Evolutionary conservation across 768 basidiomycete genomes (phyloP).

Genomic region (Boletus barrowsii): DNA sequence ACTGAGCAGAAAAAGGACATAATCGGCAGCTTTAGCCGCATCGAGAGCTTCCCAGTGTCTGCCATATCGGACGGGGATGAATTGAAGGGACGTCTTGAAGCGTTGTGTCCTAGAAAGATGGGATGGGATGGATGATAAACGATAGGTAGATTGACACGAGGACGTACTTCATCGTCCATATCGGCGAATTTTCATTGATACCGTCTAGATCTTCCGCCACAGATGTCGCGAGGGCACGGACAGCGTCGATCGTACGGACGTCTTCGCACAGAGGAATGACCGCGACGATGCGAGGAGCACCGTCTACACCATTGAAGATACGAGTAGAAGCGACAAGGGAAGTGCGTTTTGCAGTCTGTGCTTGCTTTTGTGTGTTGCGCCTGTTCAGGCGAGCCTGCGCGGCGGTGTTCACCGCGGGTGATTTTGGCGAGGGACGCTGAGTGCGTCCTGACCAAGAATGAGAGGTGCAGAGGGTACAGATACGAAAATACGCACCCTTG

Average conservation of each 20-base stretch:
- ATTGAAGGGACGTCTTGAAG: slow-evolving; percentile 89
- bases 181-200: slow-evolving; percentile 7
- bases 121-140: slow-evolving; percentile 1
- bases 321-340: slow-evolving; percentile 66
- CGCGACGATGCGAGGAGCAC: slow-evolving; percentile 81
- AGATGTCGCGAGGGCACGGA: slow-evolving; percentile 55
- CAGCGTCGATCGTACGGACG: slow-evolving; percentile 49
- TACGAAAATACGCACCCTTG: slow-evolving; percentile 54
- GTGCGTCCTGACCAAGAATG: slow-evolving; percentile 49
- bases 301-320: slow-evolving; percentile 76
- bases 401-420: slow-evolving; percentile 43
- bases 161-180: slow-evolving; percentile 68
- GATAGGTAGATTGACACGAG: background rate
- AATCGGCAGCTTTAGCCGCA: slow-evolving; percentile 85
- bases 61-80: slow-evolving; percentile 72
- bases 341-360: slow-evolving; percentile 67
- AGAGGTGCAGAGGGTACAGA: background rate
- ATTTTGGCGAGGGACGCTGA: slow-evolving; percentile 53
- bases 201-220: slow-evolving; percentile 44
- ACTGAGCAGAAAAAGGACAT: slow-evolving; percentile 82
- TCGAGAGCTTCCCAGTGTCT: slow-evolving; percentile 78
- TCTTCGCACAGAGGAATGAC: slow-evolving; percentile 81
- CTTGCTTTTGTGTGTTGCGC: slow-evolving; percentile 82
- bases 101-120: slow-evolving; percentile 62
- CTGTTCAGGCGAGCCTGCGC: slow-evolving; percentile 77